Evolutionary conservation across 2,329 filamentous ascomycete genomes (phyloP).

Genomic region (Diaporthe sp.): DNA sequence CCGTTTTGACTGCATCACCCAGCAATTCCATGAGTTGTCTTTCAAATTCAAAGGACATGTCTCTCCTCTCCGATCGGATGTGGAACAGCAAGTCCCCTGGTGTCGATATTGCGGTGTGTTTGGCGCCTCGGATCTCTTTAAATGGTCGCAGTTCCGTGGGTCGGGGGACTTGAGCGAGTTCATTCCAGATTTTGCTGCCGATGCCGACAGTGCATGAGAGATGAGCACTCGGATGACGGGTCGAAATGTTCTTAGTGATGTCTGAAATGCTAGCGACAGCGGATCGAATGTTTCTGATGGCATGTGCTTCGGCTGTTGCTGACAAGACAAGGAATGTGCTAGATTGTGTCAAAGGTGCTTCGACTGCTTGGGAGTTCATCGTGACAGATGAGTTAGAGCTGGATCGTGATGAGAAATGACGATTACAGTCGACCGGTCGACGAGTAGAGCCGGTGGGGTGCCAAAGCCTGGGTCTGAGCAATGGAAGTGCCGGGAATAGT

Average conservation of each 20-base stretch:
- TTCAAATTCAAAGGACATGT: constrained; percentile 11
- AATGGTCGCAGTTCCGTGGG: background rate
- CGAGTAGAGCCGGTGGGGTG: background rate
- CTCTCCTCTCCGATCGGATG: constrained; percentile 5
- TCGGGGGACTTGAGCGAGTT: background rate
- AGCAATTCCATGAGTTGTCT: constrained; percentile 4
- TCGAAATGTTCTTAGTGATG: constrained; percentile 11
- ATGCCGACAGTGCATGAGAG: constrained; percentile 3
- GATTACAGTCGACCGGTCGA: background rate
- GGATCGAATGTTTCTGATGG: background rate
- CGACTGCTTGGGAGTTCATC: background rate
- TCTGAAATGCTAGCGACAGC: background rate
- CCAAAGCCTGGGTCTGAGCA: background rate
- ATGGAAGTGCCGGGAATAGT: background rate
- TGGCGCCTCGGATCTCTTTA: constrained; percentile 1
- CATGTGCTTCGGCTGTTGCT: background rate
- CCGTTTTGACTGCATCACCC: background rate
- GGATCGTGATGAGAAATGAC: background rate
- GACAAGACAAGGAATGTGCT: background rate
- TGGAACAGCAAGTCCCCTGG: constrained; percentile 6
- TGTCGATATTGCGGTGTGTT: constrained; percentile 2
- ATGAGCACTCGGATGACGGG: background rate
- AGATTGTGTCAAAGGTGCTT: constrained; percentile 9
- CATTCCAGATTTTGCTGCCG: background rate
- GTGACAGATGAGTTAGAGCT: background rate